A percentile compares a stretch with the other conserved stretches of the same genome.
Evolutionary conservation across 2,329 filamentous ascomycete genomes (phyloP).

Genomic region (Neopestalotiopsis clavispora): DNA sequence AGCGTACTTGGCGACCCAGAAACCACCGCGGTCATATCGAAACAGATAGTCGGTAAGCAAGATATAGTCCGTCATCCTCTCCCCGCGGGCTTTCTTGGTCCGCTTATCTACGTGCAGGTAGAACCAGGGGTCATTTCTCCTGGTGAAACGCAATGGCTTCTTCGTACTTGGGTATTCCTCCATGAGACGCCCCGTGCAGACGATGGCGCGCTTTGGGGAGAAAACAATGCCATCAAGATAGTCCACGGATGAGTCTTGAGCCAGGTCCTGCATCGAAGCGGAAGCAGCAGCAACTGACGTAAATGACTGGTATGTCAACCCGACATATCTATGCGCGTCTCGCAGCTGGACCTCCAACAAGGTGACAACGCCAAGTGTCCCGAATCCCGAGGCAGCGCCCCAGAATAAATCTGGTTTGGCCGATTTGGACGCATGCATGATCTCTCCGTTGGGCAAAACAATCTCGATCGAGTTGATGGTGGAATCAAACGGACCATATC

Average conservation of each 20-base stretch:
- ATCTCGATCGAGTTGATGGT: conserved; percentile 68
- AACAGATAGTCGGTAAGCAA: conserved; percentile 72
- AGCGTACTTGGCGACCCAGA: conserved; percentile 69
- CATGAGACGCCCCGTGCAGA: conserved; percentile 65
- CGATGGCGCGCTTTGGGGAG: conserved; percentile 55
- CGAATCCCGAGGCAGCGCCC: conserved; percentile 68
- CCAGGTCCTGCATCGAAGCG: conserved; percentile 50
- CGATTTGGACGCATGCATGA: conserved; percentile 58
- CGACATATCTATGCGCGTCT: conserved; percentile 59
- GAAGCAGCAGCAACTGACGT: conserved; percentile 43
- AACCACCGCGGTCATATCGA: conserved; percentile 71
- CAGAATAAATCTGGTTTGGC: conserved; percentile 65
- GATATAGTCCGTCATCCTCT: conserved; percentile 56
- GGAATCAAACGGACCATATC: conserved; percentile 68
- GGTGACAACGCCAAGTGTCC: conserved; percentile 70
- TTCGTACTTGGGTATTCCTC: conserved; percentile 45
- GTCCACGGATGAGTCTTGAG: conserved; percentile 50
- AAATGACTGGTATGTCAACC: conserved; percentile 59
- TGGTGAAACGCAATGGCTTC: conserved; percentile 54
- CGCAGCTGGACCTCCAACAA: conserved; percentile 65
- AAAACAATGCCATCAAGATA: conserved; percentile 76
- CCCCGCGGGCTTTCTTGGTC: conserved; percentile 27
- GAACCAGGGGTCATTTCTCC: conserved; percentile 71
- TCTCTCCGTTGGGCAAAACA: conserved; percentile 64
- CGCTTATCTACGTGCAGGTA: conserved; percentile 68